Base-by-base conservation (phyloP, 495 filamentous ascomycete genomes). In the Talaromyces nanjingensis region DNA sequence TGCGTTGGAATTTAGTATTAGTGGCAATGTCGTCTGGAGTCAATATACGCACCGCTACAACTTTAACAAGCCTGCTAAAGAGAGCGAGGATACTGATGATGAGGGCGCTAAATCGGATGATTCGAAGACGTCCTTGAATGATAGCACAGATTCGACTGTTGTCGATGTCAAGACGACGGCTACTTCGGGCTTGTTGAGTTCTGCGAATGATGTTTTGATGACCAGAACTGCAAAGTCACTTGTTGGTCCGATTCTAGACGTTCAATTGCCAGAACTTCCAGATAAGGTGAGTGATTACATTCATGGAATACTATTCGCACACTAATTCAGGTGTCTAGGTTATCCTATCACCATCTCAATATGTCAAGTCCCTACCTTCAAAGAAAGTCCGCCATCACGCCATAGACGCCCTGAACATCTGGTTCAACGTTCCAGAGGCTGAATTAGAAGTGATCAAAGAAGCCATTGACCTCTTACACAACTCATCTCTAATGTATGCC, bases 21-120 rank as follows among this genome's bases (percentile, higher is more conserved):
- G 53, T 55, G 53, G 53, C 22, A 55, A 55, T 22, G 53, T 55
- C 53, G 53, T 55, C 11, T 55, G 53, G 53, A 55, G 53, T 11
- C 53, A 55, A n/a, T 55, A 55, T 55, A 55, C 22, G 22, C 22
- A 55, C 22, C 53, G 53, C 22, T 55, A 55, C 22, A 24, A 55
- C 8, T 55, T 55, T 29, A 3, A 14, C 18, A 24, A 55, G 2
- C 37, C 37, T 5, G 37, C 37, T 42, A 42, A 42, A 42, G 14
- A 42, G 14, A 42, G 16, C 4, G 37, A 42, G 37, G 37, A 42
- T 42, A 42, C 37, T 42, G 37, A 42, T n/a, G 37, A 42, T 6
- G 14, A 42, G 37, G 37, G 37, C 37, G 37, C 37, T 16, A 42
- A n/a, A 42, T 42, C 37, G 37, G 37, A 42, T 42, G 37, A 42